These are phyloP conservation scores for Aspergillus sp. DNA, from an alignment of 2,329 filamentous ascomycete genomes.

Conservation along the genomic window DNA sequence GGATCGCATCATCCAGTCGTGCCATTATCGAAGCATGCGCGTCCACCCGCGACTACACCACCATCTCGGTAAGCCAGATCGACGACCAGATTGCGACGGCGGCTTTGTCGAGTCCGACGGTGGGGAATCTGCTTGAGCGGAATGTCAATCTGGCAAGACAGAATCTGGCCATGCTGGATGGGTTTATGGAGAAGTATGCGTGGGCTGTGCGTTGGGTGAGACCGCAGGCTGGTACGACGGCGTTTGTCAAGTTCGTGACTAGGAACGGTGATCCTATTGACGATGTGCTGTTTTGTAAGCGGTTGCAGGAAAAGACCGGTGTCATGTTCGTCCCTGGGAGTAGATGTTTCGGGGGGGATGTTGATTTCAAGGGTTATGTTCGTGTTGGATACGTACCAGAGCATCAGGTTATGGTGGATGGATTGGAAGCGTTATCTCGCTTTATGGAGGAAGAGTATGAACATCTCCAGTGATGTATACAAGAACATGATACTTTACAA, in stretches of 20 bases:
- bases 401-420: slow-evolving; percentile 64
- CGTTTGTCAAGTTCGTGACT: slow-evolving; percentile 64
- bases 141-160: slow-evolving; percentile 64
- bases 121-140: slow-evolving; percentile 58
- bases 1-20: slow-evolving; percentile 66
- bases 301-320: slow-evolving; percentile 63
- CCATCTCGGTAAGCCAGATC: slow-evolving; percentile 75
- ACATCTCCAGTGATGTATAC: slow-evolving; percentile 37
- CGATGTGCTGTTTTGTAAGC: slow-evolving; percentile 66
- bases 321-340: slow-evolving; percentile 72
- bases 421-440: slow-evolving; percentile 51
- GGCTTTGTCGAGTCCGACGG: slow-evolving; percentile 61
- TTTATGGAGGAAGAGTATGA: slow-evolving; percentile 56
- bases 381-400: slow-evolving; percentile 71
- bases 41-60: slow-evolving; percentile 72
- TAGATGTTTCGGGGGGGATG: slow-evolving; percentile 63
- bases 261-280: slow-evolving; percentile 59
- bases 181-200: slow-evolving; percentile 61
- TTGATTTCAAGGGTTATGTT: slow-evolving; percentile 69
- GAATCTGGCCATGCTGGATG: slow-evolving; percentile 63
- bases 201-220: slow-evolving; percentile 65
- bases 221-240: slow-evolving; percentile 74
- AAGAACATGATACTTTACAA: too few species aligned
- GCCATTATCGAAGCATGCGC: slow-evolving; percentile 61
- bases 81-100: slow-evolving; percentile 75